phyloP scores from a whole-genome alignment of 352 stramenopile genomes.

The Pythium rhizo-oryzae region DNA sequence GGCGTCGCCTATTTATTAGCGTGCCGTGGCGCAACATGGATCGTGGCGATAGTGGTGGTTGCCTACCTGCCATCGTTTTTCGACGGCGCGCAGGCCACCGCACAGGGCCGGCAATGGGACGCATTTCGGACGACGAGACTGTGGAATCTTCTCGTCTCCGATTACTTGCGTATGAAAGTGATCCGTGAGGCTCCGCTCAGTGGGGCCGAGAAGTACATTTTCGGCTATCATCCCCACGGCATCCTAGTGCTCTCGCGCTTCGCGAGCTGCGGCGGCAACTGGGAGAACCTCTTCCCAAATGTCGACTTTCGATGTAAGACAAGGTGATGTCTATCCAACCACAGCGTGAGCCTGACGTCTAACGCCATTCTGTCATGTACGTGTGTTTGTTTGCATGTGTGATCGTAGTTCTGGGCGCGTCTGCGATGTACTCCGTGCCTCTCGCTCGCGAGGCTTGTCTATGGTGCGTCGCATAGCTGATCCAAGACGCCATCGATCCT shows the following conservation, averaged over 20 bases:
- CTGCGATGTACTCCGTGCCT: conserved; percentile 70
- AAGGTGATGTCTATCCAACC: too few relatives aligned
- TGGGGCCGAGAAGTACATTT: conserved; percentile 69
- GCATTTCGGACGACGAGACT: conserved; percentile 42
- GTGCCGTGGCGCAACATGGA: conserved; percentile 42
- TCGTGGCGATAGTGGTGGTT: conserved; percentile 44
- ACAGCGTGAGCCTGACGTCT: not conserved
- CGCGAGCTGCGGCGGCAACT: conserved; percentile 64
- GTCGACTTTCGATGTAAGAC: conserved; percentile 48
- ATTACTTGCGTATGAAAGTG: conserved; percentile 59
- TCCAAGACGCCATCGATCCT: too few relatives aligned
- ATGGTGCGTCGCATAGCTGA: conserved; percentile 27
- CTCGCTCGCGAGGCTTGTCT: conserved; percentile 61
- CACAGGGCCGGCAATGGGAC: conserved; percentile 49
- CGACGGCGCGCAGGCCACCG: conserved; percentile 54
- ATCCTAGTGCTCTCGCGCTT: conserved; percentile 74
- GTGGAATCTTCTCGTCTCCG: conserved; percentile 50
- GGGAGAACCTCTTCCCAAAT: conserved; percentile 64
- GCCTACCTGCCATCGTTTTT: conserved; percentile 67
- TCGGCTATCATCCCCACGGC: conserved; percentile 68
- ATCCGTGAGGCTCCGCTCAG: conserved; percentile 65
- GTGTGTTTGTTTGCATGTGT: not conserved
- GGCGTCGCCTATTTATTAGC: not conserved
- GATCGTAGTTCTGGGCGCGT: conserved; percentile 51
- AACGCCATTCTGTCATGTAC: not conserved